Base-by-base conservation (phyloP, 139 green algal species). In the Asterochloris sp. region DNA sequence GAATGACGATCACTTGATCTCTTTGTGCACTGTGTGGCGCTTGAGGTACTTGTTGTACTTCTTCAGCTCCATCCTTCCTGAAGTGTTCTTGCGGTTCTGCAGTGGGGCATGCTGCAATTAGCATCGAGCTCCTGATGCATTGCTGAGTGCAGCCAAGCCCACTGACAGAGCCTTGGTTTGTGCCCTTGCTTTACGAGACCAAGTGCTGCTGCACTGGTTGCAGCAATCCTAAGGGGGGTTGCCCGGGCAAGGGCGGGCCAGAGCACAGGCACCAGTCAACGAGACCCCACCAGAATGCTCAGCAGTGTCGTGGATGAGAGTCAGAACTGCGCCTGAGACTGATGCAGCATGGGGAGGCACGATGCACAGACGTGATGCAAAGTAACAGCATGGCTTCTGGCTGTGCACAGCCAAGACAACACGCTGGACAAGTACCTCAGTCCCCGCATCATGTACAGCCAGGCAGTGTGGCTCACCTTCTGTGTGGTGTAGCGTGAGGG, bases 1-100 rank as follows among this genome's bases (percentile, higher is more conserved):
- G 38, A 54, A 38, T 62, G 67, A 1, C 19, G 21, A 38, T 83
- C 13, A 96, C 87, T 96, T 96, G 85, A 98, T 92, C 86, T 98
- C 94, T 67, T 89, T 88, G 90, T 98, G 94, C 12, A 98, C 69
- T 8, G 94, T 98, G 80, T 91, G 78, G 11, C 91, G 81, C 67
- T 85, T 88, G 47, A 98, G 80, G 85, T 92, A 91, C 68, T 92
- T 93, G 91, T 98, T 98, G 89, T 98, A 98, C 86, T 98, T 98
- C 88, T 91, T 96, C 0, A 98, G 76, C 89, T 98, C 95, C 73
- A 98, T 85, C 21, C 95, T 86, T 71, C 94, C 94, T 14, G 94
- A 90, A 28, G 91, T 96, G 91, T 98, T 98, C 80, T 94, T 92
- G 68, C 89, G 90, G 90, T 95, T 98, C 94, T 96, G 88, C 79